Evolutionary conservation across 192 early-diverging fungal genomes (phyloP).

Genomic region (Mortierella antarctica): DNA sequence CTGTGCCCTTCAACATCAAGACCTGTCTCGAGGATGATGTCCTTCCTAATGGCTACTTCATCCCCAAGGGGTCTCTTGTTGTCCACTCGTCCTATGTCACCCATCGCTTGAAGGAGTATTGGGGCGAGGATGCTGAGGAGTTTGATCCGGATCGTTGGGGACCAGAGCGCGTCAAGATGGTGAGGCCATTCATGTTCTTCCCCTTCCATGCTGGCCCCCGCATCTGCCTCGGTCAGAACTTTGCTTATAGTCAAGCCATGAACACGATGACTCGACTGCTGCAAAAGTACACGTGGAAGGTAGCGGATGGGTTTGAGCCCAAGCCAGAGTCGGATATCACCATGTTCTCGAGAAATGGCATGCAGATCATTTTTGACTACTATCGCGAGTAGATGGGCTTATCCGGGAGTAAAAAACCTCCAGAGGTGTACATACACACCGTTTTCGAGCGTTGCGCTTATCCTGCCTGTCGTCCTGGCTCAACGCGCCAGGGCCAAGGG

Average conservation of each 20-base stretch:
- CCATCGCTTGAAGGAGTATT: slow-evolving; percentile 57
- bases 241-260: slow-evolving; percentile 52
- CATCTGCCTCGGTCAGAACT: slow-evolving; percentile 51
- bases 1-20: slow-evolving; percentile 56
- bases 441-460: too few species aligned
- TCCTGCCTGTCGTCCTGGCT: too few species aligned
- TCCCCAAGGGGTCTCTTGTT: slow-evolving; percentile 54
- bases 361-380: slow-evolving; percentile 42
- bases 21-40: slow-evolving; percentile 45
- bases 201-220: slow-evolving; percentile 59
- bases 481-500: too few species aligned
- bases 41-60: slow-evolving; percentile 48
- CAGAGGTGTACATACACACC: too few species aligned
- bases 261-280: slow-evolving; percentile 43
- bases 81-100: slow-evolving; percentile 49
- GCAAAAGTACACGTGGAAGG: slow-evolving; percentile 34
- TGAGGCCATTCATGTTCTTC: slow-evolving; percentile 56
- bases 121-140: slow-evolving; percentile 53
- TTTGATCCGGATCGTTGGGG: slow-evolving; percentile 66
- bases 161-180: slow-evolving; percentile 40
- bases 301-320: slow-evolving; percentile 38
- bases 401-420: too few species aligned
- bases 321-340: slow-evolving; percentile 42
- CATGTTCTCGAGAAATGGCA: slow-evolving; percentile 39
- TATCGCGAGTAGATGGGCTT: slow-evolving; percentile 14